Conservation (phyloP, 2,329 filamentous ascomycete genomes). For the Helotiales sp. region DNA sequence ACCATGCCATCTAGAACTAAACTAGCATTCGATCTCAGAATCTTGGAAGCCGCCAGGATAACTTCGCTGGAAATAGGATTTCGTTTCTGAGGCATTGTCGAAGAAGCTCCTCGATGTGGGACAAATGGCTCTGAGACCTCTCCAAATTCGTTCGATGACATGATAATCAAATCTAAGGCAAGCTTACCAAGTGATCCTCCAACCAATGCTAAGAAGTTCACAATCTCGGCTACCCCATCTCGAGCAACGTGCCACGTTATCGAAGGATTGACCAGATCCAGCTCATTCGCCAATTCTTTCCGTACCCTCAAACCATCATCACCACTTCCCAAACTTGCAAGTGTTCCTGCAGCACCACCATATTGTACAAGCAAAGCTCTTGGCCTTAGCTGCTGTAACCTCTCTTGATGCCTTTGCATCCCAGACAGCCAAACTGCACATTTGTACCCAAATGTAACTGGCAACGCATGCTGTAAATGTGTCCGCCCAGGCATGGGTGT, state of each 20-base stretch:
- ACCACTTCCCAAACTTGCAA: conserved; percentile 51
- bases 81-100: conserved; percentile 59
- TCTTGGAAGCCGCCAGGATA: conserved; percentile 54
- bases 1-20: conserved; percentile 57
- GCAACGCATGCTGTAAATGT: conserved; percentile 57
- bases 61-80: conserved; percentile 60
- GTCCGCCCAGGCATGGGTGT: conserved; percentile 58
- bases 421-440: conserved; percentile 54
- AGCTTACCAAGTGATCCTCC: conserved; percentile 56
- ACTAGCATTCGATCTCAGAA: conserved; percentile 51
- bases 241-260: conserved; percentile 60
- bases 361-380: conserved; percentile 54
- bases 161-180: conserved; percentile 55
- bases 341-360: conserved; percentile 55
- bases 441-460: conserved; percentile 59
- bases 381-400: conserved; percentile 46
- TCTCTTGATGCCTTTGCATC: conserved; percentile 48
- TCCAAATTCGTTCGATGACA: conserved; percentile 56
- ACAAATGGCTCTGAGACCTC: conserved; percentile 57
- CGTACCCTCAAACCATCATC: conserved; percentile 50
- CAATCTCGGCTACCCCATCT: conserved; percentile 53
- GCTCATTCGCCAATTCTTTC: conserved; percentile 47
- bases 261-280: conserved; percentile 47
- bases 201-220: conserved; percentile 53
- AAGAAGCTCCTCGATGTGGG: conserved; percentile 52